Percentiles rank a stretch among this genome's conserved stretches.
Conservation (phyloP, 805 yeast species). For the Candida nemodendra region DNA sequence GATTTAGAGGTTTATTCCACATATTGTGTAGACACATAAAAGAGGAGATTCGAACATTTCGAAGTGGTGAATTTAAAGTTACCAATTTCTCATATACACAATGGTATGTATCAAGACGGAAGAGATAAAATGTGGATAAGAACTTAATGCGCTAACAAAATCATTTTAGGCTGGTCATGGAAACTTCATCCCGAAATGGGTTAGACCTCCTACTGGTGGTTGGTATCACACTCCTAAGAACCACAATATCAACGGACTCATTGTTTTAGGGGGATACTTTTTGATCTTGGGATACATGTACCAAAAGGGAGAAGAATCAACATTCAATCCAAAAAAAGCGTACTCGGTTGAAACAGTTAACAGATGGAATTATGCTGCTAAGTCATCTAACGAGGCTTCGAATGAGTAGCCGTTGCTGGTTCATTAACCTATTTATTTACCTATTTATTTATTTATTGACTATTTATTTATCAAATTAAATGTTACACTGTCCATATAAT, state of each 20-base stretch:
- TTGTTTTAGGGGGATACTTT: slow-evolving; percentile 40
- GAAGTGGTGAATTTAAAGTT: background rate
- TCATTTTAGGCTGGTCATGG: slow-evolving; percentile 18
- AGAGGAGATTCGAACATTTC: background rate
- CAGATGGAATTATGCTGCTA: slow-evolving; percentile 49
- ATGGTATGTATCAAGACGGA: slow-evolving; percentile 4
- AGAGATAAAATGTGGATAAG: background rate
- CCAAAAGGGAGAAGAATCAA: slow-evolving; percentile 37
- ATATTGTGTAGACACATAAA: background rate
- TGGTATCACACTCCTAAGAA: slow-evolving; percentile 56
- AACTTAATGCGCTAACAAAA: no score
- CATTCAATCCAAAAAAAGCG: slow-evolving; percentile 36
- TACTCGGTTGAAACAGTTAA: slow-evolving; percentile 39
- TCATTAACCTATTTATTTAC: slow-evolving; percentile 2
- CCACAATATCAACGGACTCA: slow-evolving; percentile 42
- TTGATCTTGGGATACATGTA: slow-evolving; percentile 34
- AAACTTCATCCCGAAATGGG: slow-evolving; percentile 32
- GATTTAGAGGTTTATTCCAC: slow-evolving; percentile 5
- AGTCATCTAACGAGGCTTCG: slow-evolving; percentile 11
- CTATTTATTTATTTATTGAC: slow-evolving; percentile 8
- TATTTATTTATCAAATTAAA: slow-evolving; percentile 8
- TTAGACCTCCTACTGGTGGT: slow-evolving; percentile 50
- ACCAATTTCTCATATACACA: background rate
- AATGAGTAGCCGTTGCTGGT: background rate
- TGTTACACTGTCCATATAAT: no score